Percentiles rank a stretch among this genome's conserved stretches.
Evolutionary conservation across 2,329 filamentous ascomycete genomes (phyloP).

Genomic region (Emergomyces pasteurianus): DNA sequence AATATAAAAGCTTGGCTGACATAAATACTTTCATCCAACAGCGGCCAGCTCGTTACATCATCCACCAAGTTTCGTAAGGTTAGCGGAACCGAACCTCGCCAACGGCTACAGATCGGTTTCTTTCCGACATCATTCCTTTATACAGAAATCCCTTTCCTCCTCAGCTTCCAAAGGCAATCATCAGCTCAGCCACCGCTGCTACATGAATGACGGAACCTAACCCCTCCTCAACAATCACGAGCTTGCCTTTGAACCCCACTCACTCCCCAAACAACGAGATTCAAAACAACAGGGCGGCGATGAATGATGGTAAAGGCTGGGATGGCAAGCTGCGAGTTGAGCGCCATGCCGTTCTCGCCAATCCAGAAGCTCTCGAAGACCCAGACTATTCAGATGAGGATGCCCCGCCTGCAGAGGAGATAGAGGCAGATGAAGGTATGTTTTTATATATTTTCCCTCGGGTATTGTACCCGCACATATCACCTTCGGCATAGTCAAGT

Average conservation of each 20-base stretch:
- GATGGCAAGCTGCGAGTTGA: conserved; percentile 46
- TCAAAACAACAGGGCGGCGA: conserved; percentile 11
- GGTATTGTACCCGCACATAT: background rate
- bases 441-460: conserved; percentile 23
- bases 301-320: conserved; percentile 35
- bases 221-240: conserved; percentile 14
- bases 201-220: conserved; percentile 3
- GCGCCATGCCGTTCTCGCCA: conserved; percentile 55
- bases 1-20: background rate
- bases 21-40: background rate
- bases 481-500: too few species aligned
- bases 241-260: background rate
- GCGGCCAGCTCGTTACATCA: background rate
- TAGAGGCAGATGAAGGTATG: conserved; percentile 68
- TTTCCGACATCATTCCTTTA: background rate
- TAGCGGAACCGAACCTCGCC: background rate
- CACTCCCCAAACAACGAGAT: background rate
- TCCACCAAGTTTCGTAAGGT: background rate
- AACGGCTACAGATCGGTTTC: background rate
- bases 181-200: background rate
- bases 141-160: background rate
- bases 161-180: background rate
- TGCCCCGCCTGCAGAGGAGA: conserved; percentile 57
- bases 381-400: conserved; percentile 70
- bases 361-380: conserved; percentile 73